Evolutionary conservation across 23 red algal genomes (phyloP).

Genomic region (Gracilaria gracilis): DNA sequence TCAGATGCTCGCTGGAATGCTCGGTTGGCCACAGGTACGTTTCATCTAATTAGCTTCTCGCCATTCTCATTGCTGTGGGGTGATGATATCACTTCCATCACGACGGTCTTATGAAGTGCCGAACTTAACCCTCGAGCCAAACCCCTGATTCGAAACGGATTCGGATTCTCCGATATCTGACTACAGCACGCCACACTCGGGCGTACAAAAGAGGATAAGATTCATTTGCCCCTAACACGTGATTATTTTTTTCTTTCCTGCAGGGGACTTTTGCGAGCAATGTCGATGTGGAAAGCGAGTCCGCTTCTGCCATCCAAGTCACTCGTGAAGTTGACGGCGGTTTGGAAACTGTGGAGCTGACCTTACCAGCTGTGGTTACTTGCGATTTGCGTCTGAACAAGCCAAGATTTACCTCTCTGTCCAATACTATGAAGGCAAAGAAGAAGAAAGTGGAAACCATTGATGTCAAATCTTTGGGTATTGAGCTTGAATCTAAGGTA

Average conservation of each 20-base stretch:
- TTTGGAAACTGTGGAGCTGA: slow-evolving; percentile 82
- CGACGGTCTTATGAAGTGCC: slow-evolving; percentile 91
- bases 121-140: slow-evolving; percentile 80
- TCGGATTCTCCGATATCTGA: slow-evolving; percentile 58
- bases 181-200: slow-evolving; percentile 9
- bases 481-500: slow-evolving; percentile 58
- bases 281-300: slow-evolving; percentile 48
- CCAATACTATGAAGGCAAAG: slow-evolving; percentile 98
- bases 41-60: neutral
- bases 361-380: slow-evolving; percentile 82
- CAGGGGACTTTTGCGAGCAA: slow-evolving; percentile 95
- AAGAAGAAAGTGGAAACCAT: slow-evolving; percentile 89
- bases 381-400: slow-evolving; percentile 94
- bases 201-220: neutral
- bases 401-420: slow-evolving; percentile 88
- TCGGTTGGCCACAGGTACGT: slow-evolving; percentile 96
- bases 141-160: slow-evolving; percentile 73
- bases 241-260: slow-evolving; percentile 5
- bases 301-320: slow-evolving; percentile 61
- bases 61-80: neutral
- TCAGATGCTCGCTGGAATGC: slow-evolving; percentile 90
- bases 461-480: slow-evolving; percentile 42
- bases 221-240: neutral
- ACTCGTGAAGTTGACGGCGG: slow-evolving; percentile 96
- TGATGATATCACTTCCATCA: slow-evolving; percentile 63